Percentiles rank a stretch among this genome's conserved stretches.
These are phyloP conservation scores for Coemansia sp. DNA, from an alignment of 192 early-diverging fungal genomes.

Conservation along the genomic window DNA sequence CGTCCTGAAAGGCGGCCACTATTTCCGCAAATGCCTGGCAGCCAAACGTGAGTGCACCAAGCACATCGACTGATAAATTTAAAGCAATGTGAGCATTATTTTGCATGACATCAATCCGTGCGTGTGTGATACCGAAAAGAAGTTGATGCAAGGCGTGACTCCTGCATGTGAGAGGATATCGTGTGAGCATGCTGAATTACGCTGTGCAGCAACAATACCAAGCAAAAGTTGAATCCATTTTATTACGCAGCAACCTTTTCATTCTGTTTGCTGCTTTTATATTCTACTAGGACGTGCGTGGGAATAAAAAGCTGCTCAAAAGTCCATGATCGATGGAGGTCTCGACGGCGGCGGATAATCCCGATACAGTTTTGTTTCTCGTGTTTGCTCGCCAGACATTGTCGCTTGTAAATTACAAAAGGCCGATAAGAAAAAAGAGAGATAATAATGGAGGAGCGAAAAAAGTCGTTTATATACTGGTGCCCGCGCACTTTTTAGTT, in stretches of 20 bases:
- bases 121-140: background rate
- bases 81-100: no score
- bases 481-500: no score
- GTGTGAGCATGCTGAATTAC: background rate
- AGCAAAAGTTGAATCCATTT: background rate
- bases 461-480: background rate
- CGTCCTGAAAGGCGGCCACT: slow-evolving; percentile 17
- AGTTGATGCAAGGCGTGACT: background rate
- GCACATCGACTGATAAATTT: no score
- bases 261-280: no score
- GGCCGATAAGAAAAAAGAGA: background rate
- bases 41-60: background rate
- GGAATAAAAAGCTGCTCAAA: background rate
- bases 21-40: background rate
- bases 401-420: background rate
- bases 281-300: background rate
- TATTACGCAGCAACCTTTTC: background rate
- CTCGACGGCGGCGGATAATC: slow-evolving; percentile 25
- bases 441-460: background rate
- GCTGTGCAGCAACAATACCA: background rate
- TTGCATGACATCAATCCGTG: background rate
- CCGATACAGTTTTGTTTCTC: background rate
- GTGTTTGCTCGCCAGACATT: background rate
- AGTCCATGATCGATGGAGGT: slow-evolving; percentile 16
- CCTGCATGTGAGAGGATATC: background rate